These are phyloP conservation scores for Kodamaea alishanica DNA, from an alignment of 1,139 yeast species.

Conservation along the genomic window DNA sequence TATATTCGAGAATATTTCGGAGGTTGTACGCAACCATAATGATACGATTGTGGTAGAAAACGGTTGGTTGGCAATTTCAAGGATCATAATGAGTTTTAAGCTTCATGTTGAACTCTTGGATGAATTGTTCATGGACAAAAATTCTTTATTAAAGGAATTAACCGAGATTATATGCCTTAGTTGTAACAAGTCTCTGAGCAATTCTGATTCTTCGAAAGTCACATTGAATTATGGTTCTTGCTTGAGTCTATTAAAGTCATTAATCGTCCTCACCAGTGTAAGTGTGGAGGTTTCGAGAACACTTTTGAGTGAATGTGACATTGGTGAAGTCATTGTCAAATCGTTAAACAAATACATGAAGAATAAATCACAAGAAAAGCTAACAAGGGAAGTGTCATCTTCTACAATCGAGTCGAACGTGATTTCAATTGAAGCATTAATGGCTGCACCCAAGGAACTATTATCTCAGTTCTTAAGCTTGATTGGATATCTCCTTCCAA, in stretches of 20 bases:
- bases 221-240: constrained; percentile 31
- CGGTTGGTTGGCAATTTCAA: constrained; percentile 65
- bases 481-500: constrained; percentile 57
- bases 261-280: constrained; percentile 34
- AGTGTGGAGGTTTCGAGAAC: constrained; percentile 41
- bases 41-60: constrained; percentile 67
- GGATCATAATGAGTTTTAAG: constrained; percentile 55
- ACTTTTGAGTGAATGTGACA: constrained; percentile 36
- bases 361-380: constrained; percentile 2
- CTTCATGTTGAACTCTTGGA: constrained; percentile 44
- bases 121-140: constrained; percentile 35
- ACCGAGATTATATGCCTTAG: constrained; percentile 27
- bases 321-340: constrained; percentile 42
- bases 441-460: constrained; percentile 71
- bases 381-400: background rate
- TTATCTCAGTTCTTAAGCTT: constrained; percentile 54
- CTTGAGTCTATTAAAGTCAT: constrained; percentile 40
- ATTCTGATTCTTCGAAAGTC: constrained; percentile 15
- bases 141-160: constrained; percentile 25
- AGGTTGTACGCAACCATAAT: constrained; percentile 54
- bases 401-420: constrained; percentile 1
- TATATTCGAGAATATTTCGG: constrained; percentile 59
- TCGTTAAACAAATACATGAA: constrained; percentile 42
- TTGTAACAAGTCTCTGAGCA: constrained; percentile 25
- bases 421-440: constrained; percentile 59